Conservation (phyloP, 768 basidiomycete genomes). For the Trametes cubensis region DNA sequence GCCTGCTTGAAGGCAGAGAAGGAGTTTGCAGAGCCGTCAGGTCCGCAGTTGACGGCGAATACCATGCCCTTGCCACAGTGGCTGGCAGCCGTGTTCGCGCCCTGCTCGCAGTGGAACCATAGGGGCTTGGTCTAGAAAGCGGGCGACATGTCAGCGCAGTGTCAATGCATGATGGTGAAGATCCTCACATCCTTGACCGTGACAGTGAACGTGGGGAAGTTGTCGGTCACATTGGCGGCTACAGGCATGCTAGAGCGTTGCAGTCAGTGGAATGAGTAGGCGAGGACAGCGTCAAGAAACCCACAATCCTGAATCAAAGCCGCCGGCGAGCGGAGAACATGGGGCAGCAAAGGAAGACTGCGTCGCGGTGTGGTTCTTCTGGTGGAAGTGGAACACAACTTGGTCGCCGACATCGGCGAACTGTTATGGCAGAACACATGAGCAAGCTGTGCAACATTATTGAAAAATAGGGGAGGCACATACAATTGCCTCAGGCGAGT, state of each 20-base stretch:
- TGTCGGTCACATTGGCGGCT: slow-evolving; percentile 49
- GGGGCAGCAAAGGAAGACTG: slow-evolving; percentile 45
- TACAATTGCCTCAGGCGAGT: slow-evolving; percentile 57
- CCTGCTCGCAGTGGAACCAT: slow-evolving; percentile 64
- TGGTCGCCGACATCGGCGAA: slow-evolving; percentile 55
- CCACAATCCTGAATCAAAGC: slow-evolving; percentile 61
- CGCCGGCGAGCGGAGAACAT: slow-evolving; percentile 54
- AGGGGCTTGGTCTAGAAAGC: slow-evolving; percentile 50
- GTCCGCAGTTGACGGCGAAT: slow-evolving; percentile 64
- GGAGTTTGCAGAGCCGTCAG: slow-evolving; percentile 56
- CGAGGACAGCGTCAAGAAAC: slow-evolving; percentile 26
- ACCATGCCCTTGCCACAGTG: slow-evolving; percentile 72
- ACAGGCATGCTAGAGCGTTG: slow-evolving; percentile 49
- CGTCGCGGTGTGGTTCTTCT: slow-evolving; percentile 48
- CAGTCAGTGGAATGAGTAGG: neutral
- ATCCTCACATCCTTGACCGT: slow-evolving; percentile 39
- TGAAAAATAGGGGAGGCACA: slow-evolving; percentile 23
- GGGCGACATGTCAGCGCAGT: slow-evolving; percentile 2
- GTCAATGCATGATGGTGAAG: neutral
- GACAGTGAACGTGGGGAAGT: slow-evolving; percentile 53
- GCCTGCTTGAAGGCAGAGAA: slow-evolving; percentile 62
- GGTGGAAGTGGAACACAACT: slow-evolving; percentile 63
- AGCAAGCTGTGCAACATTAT: neutral
- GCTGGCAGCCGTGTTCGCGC: slow-evolving; percentile 47
- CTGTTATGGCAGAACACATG: slow-evolving; percentile 31